Percentiles rank a stretch among this genome's conserved stretches.
phyloP scores from a whole-genome alignment of 1,284 basidiomycete species.

The Trichosporon sp. region DNA sequence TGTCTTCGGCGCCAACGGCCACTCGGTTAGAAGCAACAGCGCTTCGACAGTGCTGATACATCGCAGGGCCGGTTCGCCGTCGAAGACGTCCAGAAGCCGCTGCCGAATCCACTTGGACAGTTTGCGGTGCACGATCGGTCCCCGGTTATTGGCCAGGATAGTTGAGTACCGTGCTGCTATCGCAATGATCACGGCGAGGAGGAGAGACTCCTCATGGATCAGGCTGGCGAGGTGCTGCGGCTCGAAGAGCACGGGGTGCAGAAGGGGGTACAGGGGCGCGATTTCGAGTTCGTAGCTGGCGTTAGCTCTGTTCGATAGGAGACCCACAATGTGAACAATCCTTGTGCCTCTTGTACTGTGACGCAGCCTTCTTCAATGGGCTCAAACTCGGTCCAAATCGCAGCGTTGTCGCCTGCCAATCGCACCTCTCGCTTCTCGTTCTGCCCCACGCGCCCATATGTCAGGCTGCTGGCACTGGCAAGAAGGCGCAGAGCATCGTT shows the following conservation, averaged over 20 bases:
- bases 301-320: not conserved
- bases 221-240: not conserved
- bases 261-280: not conserved
- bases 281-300: not conserved
- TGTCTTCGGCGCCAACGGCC: not conserved
- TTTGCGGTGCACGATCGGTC: constrained; percentile 13
- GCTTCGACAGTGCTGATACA: not conserved
- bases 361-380: not conserved
- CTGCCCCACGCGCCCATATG: constrained; percentile 1
- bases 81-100: constrained; percentile 19
- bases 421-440: not conserved
- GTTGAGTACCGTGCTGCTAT: constrained; percentile 12
- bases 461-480: constrained; percentile 25
- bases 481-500: constrained; percentile 27
- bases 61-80: constrained; percentile 21
- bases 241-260: not conserved
- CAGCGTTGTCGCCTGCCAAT: not conserved
- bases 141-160: constrained; percentile 19
- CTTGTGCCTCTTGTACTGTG: not conserved
- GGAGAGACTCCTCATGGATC: not conserved
- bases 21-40: not conserved
- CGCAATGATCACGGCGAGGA: not conserved
- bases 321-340: not conserved
- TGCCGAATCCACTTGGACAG: constrained; percentile 26
- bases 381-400: not conserved